A percentile compares a stretch with the other conserved stretches of the same genome.
Evolutionary conservation across 805 yeast genomes (phyloP).

Genomic region (Sugiyamaella americana): DNA sequence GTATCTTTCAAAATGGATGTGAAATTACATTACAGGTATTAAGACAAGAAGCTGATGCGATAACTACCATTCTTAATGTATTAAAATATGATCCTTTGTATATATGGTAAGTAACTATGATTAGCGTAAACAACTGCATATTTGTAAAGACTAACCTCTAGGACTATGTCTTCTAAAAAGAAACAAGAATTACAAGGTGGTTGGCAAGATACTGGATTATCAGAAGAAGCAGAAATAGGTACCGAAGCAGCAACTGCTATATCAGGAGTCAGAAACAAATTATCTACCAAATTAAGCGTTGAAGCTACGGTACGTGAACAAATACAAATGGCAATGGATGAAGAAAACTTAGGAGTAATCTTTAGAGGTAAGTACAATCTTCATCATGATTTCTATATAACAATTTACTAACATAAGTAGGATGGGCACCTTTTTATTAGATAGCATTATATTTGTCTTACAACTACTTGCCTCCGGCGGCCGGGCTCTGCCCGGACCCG

Average conservation of each 20-base stretch:
- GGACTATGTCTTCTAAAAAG: constrained; percentile 66
- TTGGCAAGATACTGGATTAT: constrained; percentile 14
- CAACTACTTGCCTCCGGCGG: no score
- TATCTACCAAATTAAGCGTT: constrained; percentile 64
- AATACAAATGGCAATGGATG: constrained; percentile 67
- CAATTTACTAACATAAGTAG: constrained; percentile 15
- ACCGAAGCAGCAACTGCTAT: constrained; percentile 80
- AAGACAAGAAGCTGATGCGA: constrained; percentile 58
- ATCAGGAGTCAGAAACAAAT: constrained; percentile 61
- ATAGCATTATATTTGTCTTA: not conserved
- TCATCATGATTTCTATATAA: no score
- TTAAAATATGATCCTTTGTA: constrained; percentile 89
- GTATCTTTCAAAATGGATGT: constrained; percentile 65
- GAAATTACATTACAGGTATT: constrained; percentile 67
- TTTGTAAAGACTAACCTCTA: constrained; percentile 2
- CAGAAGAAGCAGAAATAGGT: constrained; percentile 34
- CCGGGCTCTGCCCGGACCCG: no score
- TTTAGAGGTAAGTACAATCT: constrained; percentile 78
- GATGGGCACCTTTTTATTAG: constrained; percentile 35
- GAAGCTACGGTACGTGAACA: constrained; percentile 83
- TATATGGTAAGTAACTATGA: constrained; percentile 49
- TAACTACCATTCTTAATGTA: constrained; percentile 77
- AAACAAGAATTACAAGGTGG: constrained; percentile 47
- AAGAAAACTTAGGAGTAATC: constrained; percentile 61
- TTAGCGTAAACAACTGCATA: not conserved